These are phyloP conservation scores for Colletotrichum neosansevieriae DNA, from an alignment of 2,329 filamentous ascomycete species.

Conservation along the genomic window DNA sequence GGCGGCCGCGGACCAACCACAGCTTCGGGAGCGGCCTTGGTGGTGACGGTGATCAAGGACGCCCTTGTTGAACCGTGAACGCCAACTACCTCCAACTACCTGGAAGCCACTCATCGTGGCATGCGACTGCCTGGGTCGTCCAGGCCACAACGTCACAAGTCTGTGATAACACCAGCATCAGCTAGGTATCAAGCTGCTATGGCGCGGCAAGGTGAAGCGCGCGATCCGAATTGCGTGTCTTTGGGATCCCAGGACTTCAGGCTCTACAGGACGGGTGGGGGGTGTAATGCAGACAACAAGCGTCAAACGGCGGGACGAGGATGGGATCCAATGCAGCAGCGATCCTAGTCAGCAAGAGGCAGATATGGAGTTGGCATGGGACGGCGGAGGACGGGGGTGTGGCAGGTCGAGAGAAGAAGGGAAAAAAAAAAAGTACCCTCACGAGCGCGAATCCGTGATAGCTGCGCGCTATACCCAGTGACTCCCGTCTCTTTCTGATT, in stretches of 20 bases:
- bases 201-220: slow-evolving; percentile 20
- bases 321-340: slow-evolving; percentile 15
- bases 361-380: neutral
- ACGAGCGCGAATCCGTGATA: slow-evolving; percentile 15
- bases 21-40: neutral
- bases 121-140: slow-evolving; percentile 6
- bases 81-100: neutral
- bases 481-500: neutral
- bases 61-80: neutral
- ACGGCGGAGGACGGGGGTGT: neutral
- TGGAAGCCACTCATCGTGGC: slow-evolving; percentile 9
- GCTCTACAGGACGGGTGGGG: slow-evolving; percentile 10
- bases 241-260: neutral
- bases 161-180: neutral
- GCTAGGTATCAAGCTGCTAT: slow-evolving; percentile 10
- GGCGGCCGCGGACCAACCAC: slow-evolving; percentile 27
- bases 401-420: neutral
- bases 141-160: slow-evolving; percentile 1
- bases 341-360: slow-evolving; percentile 23
- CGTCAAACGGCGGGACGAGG: slow-evolving; percentile 5
- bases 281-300: neutral
- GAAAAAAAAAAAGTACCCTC: neutral
- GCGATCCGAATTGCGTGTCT: neutral
- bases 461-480: slow-evolving; percentile 12
- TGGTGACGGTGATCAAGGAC: neutral